A percentile compares a stretch with the other conserved stretches of the same genome.
Evolutionary conservation across 306 rosid genomes (phyloP).

Genomic region (Oemleria cerasiformis): DNA sequence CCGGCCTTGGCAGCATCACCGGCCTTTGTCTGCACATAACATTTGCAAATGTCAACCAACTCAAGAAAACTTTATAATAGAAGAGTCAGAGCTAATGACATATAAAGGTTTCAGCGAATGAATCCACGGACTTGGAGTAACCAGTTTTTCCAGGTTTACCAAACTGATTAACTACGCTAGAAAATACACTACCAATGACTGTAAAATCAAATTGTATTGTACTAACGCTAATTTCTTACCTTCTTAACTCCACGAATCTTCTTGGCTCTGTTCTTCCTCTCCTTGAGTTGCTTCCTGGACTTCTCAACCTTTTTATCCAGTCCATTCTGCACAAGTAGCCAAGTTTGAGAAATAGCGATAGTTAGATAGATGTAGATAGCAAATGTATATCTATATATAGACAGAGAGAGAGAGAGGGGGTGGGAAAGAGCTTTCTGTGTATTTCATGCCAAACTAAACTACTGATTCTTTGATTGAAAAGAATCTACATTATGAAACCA

Average conservation of each 20-base stretch:
- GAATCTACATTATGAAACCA: background rate
- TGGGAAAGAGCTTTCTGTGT: background rate
- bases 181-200: background rate
- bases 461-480: background rate
- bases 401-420: background rate
- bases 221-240: slow-evolving; percentile 35
- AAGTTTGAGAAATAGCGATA: background rate
- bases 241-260: slow-evolving; percentile 95
- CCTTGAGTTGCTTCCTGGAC: slow-evolving; percentile 91
- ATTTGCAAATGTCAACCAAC: slow-evolving; percentile 4
- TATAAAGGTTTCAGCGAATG: background rate
- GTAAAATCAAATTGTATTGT: background rate
- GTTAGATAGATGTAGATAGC: background rate
- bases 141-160: background rate
- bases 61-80: background rate
- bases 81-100: background rate
- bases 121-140: background rate
- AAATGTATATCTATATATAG: no score
- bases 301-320: slow-evolving; percentile 79
- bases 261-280: slow-evolving; percentile 85
- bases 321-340: slow-evolving; percentile 57
- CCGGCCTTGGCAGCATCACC: slow-evolving; percentile 82
- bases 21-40: slow-evolving; percentile 70
- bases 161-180: background rate
- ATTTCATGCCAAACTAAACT: background rate